phyloP scores from a whole-genome alignment of 2,329 filamentous ascomycete species.

The Talaromyces sp. region DNA sequence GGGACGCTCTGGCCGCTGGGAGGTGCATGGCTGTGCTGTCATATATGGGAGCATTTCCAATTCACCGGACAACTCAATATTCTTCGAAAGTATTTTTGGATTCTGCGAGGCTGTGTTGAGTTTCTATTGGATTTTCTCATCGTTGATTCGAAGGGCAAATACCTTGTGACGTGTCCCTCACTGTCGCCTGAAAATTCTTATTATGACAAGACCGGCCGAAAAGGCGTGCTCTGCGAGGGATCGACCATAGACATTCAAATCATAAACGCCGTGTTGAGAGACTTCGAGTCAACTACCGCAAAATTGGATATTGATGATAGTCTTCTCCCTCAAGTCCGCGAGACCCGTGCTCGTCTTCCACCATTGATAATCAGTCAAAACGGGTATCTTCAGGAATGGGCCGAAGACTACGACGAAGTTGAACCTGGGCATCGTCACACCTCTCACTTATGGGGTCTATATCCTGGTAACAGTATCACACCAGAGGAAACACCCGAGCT shows the following conservation, averaged over 20 bases:
- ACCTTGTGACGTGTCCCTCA: slow-evolving; percentile 31
- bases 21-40: slow-evolving; percentile 63
- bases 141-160: slow-evolving; percentile 24
- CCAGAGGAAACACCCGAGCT: slow-evolving; percentile 36
- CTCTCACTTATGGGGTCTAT: slow-evolving; percentile 54
- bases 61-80: slow-evolving; percentile 44
- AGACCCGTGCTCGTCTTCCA: slow-evolving; percentile 18
- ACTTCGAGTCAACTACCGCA: slow-evolving; percentile 23
- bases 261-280: slow-evolving; percentile 43
- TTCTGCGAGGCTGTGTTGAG: slow-evolving; percentile 32
- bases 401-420: slow-evolving; percentile 38
- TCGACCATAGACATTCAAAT: slow-evolving; percentile 54
- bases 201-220: slow-evolving; percentile 23
- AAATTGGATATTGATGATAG: slow-evolving; percentile 14
- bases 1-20: slow-evolving; percentile 47
- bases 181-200: slow-evolving; percentile 36
- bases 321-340: slow-evolving; percentile 18
- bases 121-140: slow-evolving; percentile 35
- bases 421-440: slow-evolving; percentile 57
- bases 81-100: slow-evolving; percentile 25
- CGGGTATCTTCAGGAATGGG: slow-evolving; percentile 38
- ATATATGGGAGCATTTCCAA: slow-evolving; percentile 61
- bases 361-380: slow-evolving; percentile 25
- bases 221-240: slow-evolving; percentile 39
- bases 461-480: slow-evolving; percentile 49